A percentile compares a stretch with the other conserved stretches of the same genome.
phyloP scores from a whole-genome alignment of 176 grass and related monocot species.

The Microstegium vimineum region DNA sequence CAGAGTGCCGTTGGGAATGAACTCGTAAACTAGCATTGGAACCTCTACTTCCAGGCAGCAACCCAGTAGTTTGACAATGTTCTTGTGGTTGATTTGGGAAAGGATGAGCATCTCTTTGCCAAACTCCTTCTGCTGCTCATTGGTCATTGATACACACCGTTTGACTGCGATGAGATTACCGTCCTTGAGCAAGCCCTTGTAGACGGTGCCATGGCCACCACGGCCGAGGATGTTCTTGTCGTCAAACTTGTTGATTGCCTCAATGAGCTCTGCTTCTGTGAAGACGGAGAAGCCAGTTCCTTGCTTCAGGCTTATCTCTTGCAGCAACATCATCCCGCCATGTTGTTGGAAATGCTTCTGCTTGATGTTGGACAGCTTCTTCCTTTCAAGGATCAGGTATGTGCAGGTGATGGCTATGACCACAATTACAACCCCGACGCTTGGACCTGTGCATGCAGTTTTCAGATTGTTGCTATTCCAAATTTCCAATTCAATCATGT shows the following conservation, averaged over 20 bases:
- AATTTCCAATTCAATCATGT: background rate
- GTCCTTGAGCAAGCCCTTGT: constrained; percentile 5
- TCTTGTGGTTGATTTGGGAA: constrained; percentile 42
- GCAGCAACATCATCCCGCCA: constrained; percentile 19
- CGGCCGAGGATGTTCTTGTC: constrained; percentile 15
- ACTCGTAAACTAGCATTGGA: constrained; percentile 37
- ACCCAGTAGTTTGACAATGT: constrained; percentile 33
- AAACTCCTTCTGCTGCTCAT: constrained; percentile 20
- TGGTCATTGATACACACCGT: constrained; percentile 1
- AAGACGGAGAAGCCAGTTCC: constrained; percentile 9
- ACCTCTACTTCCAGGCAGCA: constrained; percentile 42
- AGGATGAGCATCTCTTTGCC: constrained; percentile 36
- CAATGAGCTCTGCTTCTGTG: constrained; percentile 19
- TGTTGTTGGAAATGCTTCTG: constrained; percentile 28
- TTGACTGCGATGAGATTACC: constrained; percentile 16
- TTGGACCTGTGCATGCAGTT: background rate
- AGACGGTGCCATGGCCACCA: constrained; percentile 21
- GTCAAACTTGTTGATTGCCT: constrained; percentile 29
- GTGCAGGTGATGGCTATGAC: background rate
- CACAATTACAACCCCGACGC: background rate
- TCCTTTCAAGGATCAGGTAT: constrained; percentile 21
- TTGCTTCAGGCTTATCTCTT: constrained; percentile 14
- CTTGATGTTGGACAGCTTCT: constrained; percentile 25
- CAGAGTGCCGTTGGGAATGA: constrained; percentile 24
- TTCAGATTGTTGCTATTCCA: too few relatives aligned